These are phyloP conservation scores for Epithemia pelagica DNA, from an alignment of 108 stramenopile genomes.

Conservation along the genomic window DNA sequence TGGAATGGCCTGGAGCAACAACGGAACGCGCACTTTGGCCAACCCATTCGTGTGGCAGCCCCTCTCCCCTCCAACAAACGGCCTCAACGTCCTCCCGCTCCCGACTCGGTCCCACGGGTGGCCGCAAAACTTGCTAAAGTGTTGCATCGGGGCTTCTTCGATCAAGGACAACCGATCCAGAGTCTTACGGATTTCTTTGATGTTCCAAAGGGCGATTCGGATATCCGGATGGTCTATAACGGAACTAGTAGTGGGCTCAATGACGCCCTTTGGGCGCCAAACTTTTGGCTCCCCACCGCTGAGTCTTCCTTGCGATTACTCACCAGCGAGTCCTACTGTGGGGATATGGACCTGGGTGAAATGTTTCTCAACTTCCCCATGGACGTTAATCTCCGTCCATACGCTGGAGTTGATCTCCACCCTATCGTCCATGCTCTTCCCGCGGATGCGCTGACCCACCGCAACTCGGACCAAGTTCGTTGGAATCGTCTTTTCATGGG, in stretches of 20 bases:
- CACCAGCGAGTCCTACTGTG: conserved; percentile 9
- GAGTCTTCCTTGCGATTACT: conserved; percentile 13
- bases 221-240: conserved; percentile 42
- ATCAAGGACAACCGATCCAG: neutral
- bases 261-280: conserved; percentile 24
- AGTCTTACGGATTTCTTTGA: conserved; percentile 28
- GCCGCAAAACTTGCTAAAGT: neutral
- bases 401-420: conserved; percentile 26
- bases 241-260: conserved; percentile 35
- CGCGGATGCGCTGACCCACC: neutral
- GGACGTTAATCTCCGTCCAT: conserved; percentile 13
- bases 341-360: conserved; percentile 31
- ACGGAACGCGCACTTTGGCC: no score
- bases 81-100: no score
- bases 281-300: conserved; percentile 35
- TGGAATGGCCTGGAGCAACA: no score
- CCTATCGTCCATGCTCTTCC: neutral
- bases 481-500: neutral
- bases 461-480: neutral
- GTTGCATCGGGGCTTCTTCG: neutral
- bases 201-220: conserved; percentile 32
- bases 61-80: no score
- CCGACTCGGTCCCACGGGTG: no score
- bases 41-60: no score
- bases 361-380: conserved; percentile 40